These are phyloP conservation scores for Spiraea crenata DNA, from an alignment of 331 rosid species.

Conservation along the genomic window DNA sequence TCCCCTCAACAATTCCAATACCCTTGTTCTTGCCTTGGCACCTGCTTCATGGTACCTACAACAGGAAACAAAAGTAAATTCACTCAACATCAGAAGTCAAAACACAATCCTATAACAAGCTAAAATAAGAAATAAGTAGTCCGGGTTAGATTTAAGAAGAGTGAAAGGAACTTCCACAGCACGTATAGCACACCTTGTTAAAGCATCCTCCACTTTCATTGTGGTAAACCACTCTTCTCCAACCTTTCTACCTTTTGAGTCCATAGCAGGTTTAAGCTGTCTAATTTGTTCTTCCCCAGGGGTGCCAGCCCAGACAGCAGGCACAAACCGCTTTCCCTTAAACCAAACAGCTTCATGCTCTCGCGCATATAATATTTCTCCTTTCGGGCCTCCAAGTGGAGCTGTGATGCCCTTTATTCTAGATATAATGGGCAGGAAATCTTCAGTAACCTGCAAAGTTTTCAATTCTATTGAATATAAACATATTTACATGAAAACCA, in stretches of 20 bases:
- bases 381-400: slow-evolving; percentile 87
- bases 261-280: slow-evolving; percentile 81
- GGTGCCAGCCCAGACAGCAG: slow-evolving; percentile 69
- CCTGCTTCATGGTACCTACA: slow-evolving; percentile 81
- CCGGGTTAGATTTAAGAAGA: background rate
- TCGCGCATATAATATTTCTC: slow-evolving; percentile 80
- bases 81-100: background rate
- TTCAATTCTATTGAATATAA: background rate
- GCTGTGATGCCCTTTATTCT: slow-evolving; percentile 78
- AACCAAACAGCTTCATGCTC: slow-evolving; percentile 97
- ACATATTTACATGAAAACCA: background rate
- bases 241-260: slow-evolving; percentile 90
- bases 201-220: slow-evolving; percentile 73
- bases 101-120: background rate
- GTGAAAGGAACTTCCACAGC: background rate
- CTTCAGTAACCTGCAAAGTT: slow-evolving; percentile 69
- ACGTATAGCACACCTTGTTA: slow-evolving; percentile 55
- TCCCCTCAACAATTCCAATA: slow-evolving; percentile 71
- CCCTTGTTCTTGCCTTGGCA: slow-evolving; percentile 67
- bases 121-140: background rate
- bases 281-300: slow-evolving; percentile 89
- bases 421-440: slow-evolving; percentile 69
- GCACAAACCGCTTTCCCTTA: slow-evolving; percentile 79
- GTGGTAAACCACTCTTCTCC: slow-evolving; percentile 98
- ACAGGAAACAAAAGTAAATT: slow-evolving; percentile 14